Conservation (phyloP, 2,329 filamentous ascomycete species). For the Fusarium newnesense region DNA sequence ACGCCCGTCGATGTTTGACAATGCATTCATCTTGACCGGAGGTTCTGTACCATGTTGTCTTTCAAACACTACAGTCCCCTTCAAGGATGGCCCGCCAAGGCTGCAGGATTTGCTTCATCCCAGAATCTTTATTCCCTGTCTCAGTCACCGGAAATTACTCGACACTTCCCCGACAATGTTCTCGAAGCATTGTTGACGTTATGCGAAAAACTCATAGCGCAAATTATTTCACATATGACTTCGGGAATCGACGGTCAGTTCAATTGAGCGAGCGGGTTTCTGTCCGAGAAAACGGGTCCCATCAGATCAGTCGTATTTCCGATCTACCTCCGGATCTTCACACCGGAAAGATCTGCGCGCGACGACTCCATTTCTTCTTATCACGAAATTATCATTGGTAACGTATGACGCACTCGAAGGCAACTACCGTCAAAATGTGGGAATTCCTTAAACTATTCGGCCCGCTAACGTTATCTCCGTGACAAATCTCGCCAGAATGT, state of each 20-base stretch:
- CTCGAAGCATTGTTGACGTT: neutral
- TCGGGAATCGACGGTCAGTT: slow-evolving; percentile 5
- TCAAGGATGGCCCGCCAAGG: neutral
- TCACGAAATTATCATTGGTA: slow-evolving; percentile 16
- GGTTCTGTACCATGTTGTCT: neutral
- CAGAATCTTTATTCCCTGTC: too few relatives aligned
- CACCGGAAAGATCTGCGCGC: neutral
- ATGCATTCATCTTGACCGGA: neutral
- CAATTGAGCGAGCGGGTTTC: neutral
- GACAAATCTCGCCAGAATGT: slow-evolving; percentile 5
- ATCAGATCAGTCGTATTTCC: neutral
- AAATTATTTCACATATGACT: neutral
- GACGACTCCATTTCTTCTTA: slow-evolving; percentile 23
- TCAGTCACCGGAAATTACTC: neutral
- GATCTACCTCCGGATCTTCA: neutral
- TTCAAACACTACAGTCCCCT: neutral
- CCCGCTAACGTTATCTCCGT: neutral
- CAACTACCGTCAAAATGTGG: neutral
- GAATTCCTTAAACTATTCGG: neutral
- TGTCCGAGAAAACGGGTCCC: neutral
- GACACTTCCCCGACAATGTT: neutral
- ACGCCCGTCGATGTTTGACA: neutral
- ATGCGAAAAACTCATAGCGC: neutral
- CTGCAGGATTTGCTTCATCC: neutral
- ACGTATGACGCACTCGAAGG: neutral